Evolutionary conservation across 257 asterid genomes (phyloP).

Genomic region (Penstemon newberryi): DNA sequence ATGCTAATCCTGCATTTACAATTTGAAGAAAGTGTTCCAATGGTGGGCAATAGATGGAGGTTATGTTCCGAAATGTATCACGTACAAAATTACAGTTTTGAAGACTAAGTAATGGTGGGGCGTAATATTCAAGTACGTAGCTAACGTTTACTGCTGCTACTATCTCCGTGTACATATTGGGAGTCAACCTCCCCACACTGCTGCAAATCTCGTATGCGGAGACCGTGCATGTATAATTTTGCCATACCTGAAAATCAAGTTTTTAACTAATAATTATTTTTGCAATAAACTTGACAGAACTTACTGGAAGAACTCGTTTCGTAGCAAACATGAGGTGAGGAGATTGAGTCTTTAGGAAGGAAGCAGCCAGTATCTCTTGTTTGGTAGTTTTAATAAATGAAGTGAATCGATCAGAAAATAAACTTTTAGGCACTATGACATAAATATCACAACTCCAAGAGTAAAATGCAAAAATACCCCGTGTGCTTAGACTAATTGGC

Average conservation of each 20-base stretch:
- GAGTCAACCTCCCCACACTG: constrained; percentile 53
- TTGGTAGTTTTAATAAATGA: too few relatives aligned
- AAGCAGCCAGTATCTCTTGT: too few relatives aligned
- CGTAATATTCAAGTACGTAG: constrained; percentile 80
- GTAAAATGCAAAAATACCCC: too few relatives aligned
- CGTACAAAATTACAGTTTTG: constrained; percentile 94
- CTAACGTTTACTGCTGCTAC: constrained; percentile 74
- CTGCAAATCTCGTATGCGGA: constrained; percentile 43
- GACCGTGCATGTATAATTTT: constrained; percentile 46
- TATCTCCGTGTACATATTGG: constrained; percentile 47
- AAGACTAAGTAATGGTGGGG: constrained; percentile 68
- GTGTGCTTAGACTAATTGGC: too few relatives aligned
- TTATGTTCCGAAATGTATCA: constrained; percentile 72
- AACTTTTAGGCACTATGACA: too few relatives aligned
- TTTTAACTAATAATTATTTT: background rate
- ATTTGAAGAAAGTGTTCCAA: constrained; percentile 58
- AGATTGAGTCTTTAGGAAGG: too few relatives aligned
- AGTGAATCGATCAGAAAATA: too few relatives aligned
- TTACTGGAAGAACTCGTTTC: too few relatives aligned
- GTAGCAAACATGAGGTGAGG: too few relatives aligned
- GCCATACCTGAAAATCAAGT: constrained; percentile 46
- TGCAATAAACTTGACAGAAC: too few relatives aligned
- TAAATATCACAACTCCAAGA: too few relatives aligned
- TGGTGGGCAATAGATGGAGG: constrained; percentile 65
- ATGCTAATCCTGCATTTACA: constrained; percentile 69